Evolutionary conservation across 2,329 filamentous ascomycete genomes (phyloP), one percentile per base, ranked within the genome.

Genomic region (Thielaviopsis cerberus): DNA sequence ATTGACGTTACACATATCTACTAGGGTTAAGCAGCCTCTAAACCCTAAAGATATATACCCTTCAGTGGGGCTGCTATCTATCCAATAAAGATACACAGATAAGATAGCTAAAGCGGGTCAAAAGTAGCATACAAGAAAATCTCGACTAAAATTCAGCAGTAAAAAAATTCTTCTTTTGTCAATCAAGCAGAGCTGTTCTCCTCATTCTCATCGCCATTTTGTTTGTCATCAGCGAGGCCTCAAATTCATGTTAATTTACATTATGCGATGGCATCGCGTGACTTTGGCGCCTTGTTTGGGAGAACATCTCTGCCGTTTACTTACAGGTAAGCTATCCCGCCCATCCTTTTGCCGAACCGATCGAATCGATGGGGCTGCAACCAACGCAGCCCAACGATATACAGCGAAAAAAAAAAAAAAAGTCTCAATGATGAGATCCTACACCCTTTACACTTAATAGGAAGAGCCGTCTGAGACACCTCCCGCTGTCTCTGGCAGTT

Each of bases 381-480:
- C n/a, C n/a, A n/a, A n/a, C n/a, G n/a, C n/a, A n/a, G n/a, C n/a
- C n/a, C n/a, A n/a, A n/a, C n/a, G n/a, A n/a, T n/a, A n/a, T n/a
- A n/a, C n/a, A 51, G 51, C 24, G 34, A 20, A 25, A 37, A 22
- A 20, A 20, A 26, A 34, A 20, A 8, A 27, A 20, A 15, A 52
- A 57, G 27, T 30, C 61, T 60, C 61, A 57, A 70, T 70, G 69
- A 71, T 71, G 68, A 71, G 64, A 67, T 68, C 68, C 66, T 67
- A 65, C 59, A 60, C 58, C 58, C 55, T 57, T 66, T 62, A 65
- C 56, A 57, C 60, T 59, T 59, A 63, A 63, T 68, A 71, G 69
- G 69, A 71, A 71, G 69, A 71, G 69, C 69, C 69, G 69, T 71
- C 68, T 71, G 69, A 71, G 69, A 67, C 66, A 48, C 54, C 58